Percentiles rank a stretch among this genome's conserved stretches.
phyloP scores from a whole-genome alignment of 2,329 filamentous ascomycete genomes.

The Penicillium sp. region DNA sequence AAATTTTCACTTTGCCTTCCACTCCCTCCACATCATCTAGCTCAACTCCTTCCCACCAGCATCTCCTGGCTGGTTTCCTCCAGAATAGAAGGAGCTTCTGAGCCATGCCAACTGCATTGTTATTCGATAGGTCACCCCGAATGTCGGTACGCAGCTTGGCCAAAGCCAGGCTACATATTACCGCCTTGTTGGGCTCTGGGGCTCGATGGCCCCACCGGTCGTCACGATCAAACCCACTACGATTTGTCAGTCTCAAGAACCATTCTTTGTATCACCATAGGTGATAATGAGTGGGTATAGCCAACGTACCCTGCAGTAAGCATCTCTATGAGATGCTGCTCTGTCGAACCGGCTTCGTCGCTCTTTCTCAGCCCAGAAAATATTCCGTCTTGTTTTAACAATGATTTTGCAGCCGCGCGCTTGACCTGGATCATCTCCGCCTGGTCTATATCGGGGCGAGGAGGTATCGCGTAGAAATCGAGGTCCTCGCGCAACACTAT shows the following conservation, averaged over 20 bases:
- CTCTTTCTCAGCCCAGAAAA: conserved; percentile 92
- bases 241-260: not conserved
- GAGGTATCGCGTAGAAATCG: conserved; percentile 95
- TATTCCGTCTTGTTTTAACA: conserved; percentile 84
- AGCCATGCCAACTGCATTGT: conserved; percentile 84
- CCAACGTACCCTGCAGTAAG: conserved; percentile 78
- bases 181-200: conserved; percentile 95
- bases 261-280: too few species aligned
- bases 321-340: conserved; percentile 99
- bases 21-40: conserved; percentile 82
- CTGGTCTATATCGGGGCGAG: conserved; percentile 70
- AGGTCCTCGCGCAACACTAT: conserved; percentile 93
- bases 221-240: conserved; percentile 88
- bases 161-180: conserved; percentile 91
- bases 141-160: conserved; percentile 89
- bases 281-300: too few species aligned
- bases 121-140: conserved; percentile 63
- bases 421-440: conserved; percentile 93
- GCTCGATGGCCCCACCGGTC: conserved; percentile 93
- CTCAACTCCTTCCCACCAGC: conserved; percentile 98
- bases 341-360: conserved; percentile 92
- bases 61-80: conserved; percentile 89
- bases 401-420: conserved; percentile 72
- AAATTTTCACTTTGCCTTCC: conserved; percentile 86
- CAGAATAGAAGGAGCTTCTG: conserved; percentile 96